A percentile compares a stretch with the other conserved stretches of the same genome.
Evolutionary conservation across 2,329 filamentous ascomycete genomes (phyloP).

Genomic region (Phialophora tarda): DNA sequence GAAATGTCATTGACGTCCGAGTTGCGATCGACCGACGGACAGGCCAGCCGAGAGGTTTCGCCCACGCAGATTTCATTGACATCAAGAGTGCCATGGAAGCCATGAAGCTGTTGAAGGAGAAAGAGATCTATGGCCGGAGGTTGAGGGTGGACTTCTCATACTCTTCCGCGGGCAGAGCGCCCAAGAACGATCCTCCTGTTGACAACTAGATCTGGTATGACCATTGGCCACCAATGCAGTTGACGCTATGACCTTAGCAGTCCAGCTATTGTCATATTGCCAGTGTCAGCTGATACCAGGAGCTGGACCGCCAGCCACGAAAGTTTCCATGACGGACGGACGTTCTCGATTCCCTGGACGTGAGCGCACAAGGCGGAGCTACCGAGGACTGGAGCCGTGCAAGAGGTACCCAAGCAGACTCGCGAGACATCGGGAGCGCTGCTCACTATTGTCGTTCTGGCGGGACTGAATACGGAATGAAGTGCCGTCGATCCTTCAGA

Average conservation of each 20-base stretch:
- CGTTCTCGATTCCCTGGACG: neutral
- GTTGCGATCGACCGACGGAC: constrained; percentile 82
- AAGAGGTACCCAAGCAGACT: neutral
- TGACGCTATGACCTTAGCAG: neutral
- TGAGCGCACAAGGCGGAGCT: neutral
- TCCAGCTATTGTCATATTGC: neutral
- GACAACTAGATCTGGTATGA: constrained; percentile 1
- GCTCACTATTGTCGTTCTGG: neutral
- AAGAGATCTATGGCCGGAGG: constrained; percentile 68
- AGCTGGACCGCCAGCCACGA: neutral
- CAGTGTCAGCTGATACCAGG: neutral
- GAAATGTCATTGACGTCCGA: constrained; percentile 74
- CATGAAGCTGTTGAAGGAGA: constrained; percentile 60
- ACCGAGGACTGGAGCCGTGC: neutral
- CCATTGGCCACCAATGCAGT: neutral
- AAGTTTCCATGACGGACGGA: neutral
- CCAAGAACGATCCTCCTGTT: constrained; percentile 30
- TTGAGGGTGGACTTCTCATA: constrained; percentile 68
- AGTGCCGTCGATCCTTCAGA: neutral
- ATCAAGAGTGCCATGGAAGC: constrained; percentile 68
- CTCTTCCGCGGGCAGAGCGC: constrained; percentile 33
- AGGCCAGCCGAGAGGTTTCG: constrained; percentile 81
- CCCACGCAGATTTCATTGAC: constrained; percentile 79
- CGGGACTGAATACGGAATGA: neutral
- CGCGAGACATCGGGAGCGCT: neutral